Conservation (phyloP, 441 rosid species). For the Croton setiger region DNA sequence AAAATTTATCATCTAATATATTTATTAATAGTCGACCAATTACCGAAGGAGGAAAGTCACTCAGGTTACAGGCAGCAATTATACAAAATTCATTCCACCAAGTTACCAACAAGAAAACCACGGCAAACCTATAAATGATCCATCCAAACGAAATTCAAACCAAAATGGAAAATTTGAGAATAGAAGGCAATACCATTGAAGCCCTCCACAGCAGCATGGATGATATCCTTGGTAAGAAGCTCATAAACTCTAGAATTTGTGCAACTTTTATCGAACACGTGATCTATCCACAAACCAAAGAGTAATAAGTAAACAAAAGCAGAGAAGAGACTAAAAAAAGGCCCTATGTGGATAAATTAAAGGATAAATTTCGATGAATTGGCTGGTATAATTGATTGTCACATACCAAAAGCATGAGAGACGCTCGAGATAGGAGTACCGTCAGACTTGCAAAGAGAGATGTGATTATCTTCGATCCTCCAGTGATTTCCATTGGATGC, state of each 20-base stretch:
- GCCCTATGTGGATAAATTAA: neutral
- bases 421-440: conserved; percentile 66
- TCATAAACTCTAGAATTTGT: conserved; percentile 64
- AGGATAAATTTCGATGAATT: neutral
- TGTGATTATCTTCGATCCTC: conserved; percentile 68
- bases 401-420: conserved; percentile 72
- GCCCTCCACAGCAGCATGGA: conserved; percentile 74
- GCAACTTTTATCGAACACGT: conserved; percentile 68
- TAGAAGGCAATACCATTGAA: conserved; percentile 55
- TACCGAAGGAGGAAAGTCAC: neutral
- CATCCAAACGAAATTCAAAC: neutral
- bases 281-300: conserved; percentile 39
- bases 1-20: neutral
- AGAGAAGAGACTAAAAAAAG: neutral
- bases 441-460: conserved; percentile 68
- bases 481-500: conserved; percentile 43
- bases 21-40: neutral
- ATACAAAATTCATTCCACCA: neutral
- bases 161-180: neutral
- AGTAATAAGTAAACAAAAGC: neutral
- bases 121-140: neutral
- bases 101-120: neutral
- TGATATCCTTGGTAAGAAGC: conserved; percentile 74
- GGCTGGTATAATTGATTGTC: neutral
- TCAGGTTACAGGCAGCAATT: neutral